phyloP scores from a whole-genome alignment of 2,329 filamentous ascomycete genomes.

The Aspergillus pseudoglaucus region DNA sequence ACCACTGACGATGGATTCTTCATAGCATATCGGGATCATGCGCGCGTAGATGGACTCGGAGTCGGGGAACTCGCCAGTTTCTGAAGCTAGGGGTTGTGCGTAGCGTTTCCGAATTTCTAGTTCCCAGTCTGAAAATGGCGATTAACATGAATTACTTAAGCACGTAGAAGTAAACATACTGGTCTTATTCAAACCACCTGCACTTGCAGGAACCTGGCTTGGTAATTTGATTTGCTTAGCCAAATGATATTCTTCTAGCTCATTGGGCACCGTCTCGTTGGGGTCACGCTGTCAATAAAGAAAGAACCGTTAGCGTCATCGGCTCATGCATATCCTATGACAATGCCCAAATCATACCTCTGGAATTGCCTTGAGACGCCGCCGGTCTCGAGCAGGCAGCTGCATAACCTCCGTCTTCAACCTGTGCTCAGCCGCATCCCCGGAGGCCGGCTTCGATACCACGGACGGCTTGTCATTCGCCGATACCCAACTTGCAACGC shows the following conservation, averaged over 20 bases:
- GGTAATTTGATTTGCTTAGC: slow-evolving; percentile 46
- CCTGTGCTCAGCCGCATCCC: slow-evolving; percentile 57
- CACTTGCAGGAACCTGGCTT: slow-evolving; percentile 61
- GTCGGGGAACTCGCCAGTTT: slow-evolving; percentile 59
- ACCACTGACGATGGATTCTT: slow-evolving; percentile 53
- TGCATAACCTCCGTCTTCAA: slow-evolving; percentile 61
- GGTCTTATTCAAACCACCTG: slow-evolving; percentile 71
- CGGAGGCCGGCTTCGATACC: slow-evolving; percentile 46
- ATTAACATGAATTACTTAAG: slow-evolving; percentile 8
- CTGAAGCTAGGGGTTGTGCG: slow-evolving; percentile 53
- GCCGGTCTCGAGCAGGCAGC: slow-evolving; percentile 53
- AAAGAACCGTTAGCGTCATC: slow-evolving; percentile 6
- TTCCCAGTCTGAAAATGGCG: slow-evolving; percentile 48
- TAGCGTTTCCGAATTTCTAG: slow-evolving; percentile 61
- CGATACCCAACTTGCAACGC: slow-evolving; percentile 58
- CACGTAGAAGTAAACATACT: slow-evolving; percentile 45
- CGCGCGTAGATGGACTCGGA: slow-evolving; percentile 50
- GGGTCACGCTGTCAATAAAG: slow-evolving; percentile 28
- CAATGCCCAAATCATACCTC: slow-evolving; percentile 33
- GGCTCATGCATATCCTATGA: background rate
- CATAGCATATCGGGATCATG: slow-evolving; percentile 61
- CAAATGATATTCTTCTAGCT: slow-evolving; percentile 39
- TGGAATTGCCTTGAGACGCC: slow-evolving; percentile 50
- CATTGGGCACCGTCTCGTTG: slow-evolving; percentile 23
- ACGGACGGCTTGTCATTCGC: slow-evolving; percentile 50